Base-by-base conservation (phyloP, 106 monocot species). In the Allium fistulosum region DNA sequence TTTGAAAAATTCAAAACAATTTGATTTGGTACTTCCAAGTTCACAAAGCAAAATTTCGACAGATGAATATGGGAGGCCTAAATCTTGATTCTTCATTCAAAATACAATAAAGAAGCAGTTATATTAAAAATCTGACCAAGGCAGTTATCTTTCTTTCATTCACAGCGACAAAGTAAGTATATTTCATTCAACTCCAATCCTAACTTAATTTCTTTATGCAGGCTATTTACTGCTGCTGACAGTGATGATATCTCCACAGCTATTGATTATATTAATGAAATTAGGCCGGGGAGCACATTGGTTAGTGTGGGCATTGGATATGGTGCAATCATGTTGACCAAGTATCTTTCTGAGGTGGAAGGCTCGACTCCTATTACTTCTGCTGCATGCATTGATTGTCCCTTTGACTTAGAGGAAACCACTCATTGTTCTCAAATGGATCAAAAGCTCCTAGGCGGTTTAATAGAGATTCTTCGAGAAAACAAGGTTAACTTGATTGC, bases 191-290 rank as follows among this genome's bases (percentile, higher is more conserved):
- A 57, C 72, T 57, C 65, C 46, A 62, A 55, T 45, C 72, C 51
- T 75, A 52, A 72, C 64, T 49, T 68, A 59, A 49, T 66, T 69
- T 69, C 57, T 88, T 71, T 79, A 74, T 90, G 82, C 79, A 99
- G 97, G 92, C 85, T 99, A 80, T 99, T 99, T 87, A 92, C 97
- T 67, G 89, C 89, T 74, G 92, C 92, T 80, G 97, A 99, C 72
- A 99, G 97, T 71, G 97, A 99, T 74, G 97, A 93, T 90, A 65
- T 99, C 71, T 69, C 64, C 75, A 87, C 87, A 74, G 89, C 79
- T 71, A 56, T 99, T 50, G 78, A 75, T 18, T 92, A 83, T 70
- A 48, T 99, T 49, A 92, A 75, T 62, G 74, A 53, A 49, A 46
- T 71, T 48, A 79, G 97, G 67, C 90, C 97, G 46, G 85, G 89